Base-by-base conservation (phyloP, 176 grass and related monocot genomes). In the Oryza meridionalis region DNA sequence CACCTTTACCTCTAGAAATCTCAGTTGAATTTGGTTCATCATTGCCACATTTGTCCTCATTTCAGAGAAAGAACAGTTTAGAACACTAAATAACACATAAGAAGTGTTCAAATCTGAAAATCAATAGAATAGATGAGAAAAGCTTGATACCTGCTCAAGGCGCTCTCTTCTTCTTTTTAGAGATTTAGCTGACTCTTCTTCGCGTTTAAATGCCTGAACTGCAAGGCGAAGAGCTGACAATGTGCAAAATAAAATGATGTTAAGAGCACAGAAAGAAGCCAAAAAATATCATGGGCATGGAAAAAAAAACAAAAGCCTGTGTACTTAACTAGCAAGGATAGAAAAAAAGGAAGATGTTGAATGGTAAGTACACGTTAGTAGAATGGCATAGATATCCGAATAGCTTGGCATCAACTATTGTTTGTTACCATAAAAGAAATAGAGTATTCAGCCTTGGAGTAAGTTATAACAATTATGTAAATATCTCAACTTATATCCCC, bases 161-260 rank as follows among this genome's bases (percentile, higher is more conserved):
- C 37, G 84, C 3, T 94, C 91, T 90, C 85, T 90, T 90, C 65
- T 90, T 92, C 92, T 90, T 89, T 94, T 94, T 16, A 90, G 59
- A 70, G 86, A 32, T 90, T 88, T 94, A 12, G 83, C 73, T 46
- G 86, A 90, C 47, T 94, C 89, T 69, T 92, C 90, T 80, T 97
- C 92, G 1, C 88, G 77, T 44, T 66, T 85, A 74, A 94, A 97
- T 86, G 94, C 92, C 81, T 97, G 92, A 74, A 97, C 88, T 82
- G 94, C 92, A 67, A 88, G 78, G 65, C 94, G 83, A 78, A 94
- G 92, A 80, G 88, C 94, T 97, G 85, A 88, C 85, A 84, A 73
- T 21, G 73, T 70, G 80, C 10, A 85, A 73, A 17, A 73, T 32
- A 31, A 78, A 31, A 1, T 76, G 27, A 73, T 12, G 21, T 62